phyloP scores from a whole-genome alignment of 2,329 filamentous ascomycete genomes.

The Neocucurbitaria cava region DNA sequence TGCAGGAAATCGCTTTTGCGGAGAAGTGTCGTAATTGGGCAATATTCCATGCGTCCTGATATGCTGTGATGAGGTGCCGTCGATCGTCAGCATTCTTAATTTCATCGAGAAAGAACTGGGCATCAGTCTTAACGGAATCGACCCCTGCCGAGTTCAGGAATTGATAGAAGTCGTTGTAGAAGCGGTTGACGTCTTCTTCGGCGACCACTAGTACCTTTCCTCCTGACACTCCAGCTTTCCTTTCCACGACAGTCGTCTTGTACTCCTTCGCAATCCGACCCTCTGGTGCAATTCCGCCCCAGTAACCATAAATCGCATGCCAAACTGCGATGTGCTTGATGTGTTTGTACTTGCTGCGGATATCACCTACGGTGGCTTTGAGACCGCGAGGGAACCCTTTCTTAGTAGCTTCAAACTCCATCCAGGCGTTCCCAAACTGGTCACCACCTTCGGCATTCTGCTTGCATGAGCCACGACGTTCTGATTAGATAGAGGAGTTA shows the following conservation, averaged over 20 bases:
- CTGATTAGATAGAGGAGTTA: neutral
- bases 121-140: conserved; percentile 91
- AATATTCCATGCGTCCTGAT: conserved; percentile 86
- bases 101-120: conserved; percentile 86
- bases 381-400: conserved; percentile 81
- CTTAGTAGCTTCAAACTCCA: conserved; percentile 84
- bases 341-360: conserved; percentile 72
- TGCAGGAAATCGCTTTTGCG: conserved; percentile 84
- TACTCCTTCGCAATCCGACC: conserved; percentile 80
- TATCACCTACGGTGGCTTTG: conserved; percentile 70
- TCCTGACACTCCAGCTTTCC: conserved; percentile 63
- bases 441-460: conserved; percentile 56
- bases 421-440: conserved; percentile 62
- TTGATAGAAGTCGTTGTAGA: conserved; percentile 91
- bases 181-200: conserved; percentile 73
- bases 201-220: conserved; percentile 76
- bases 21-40: conserved; percentile 80
- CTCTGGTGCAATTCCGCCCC: conserved; percentile 82
- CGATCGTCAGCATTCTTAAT: conserved; percentile 72
- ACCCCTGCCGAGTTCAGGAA: conserved; percentile 79
- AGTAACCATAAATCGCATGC: conserved; percentile 73
- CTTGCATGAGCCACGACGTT: neutral
- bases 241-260: conserved; percentile 69
- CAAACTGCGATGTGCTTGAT: conserved; percentile 90
- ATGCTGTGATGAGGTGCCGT: conserved; percentile 73